Evolutionary conservation across 2,329 filamentous ascomycete species (phyloP).

Genomic region (Annulohypoxylon truncatum): DNA sequence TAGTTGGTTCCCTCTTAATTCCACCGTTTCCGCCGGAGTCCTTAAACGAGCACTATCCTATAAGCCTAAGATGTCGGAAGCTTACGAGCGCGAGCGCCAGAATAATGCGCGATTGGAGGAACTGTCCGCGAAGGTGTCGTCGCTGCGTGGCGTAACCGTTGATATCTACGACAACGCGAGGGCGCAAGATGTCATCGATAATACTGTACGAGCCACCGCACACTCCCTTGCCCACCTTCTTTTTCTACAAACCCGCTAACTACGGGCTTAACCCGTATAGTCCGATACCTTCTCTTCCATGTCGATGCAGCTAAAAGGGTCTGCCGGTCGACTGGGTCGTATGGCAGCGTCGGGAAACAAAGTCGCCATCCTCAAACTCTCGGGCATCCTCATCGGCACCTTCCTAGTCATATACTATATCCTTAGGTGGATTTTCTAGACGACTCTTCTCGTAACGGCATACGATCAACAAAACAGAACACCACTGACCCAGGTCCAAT

Average conservation of each 20-base stretch:
- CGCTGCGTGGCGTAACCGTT: slow-evolving; percentile 91
- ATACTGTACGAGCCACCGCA: slow-evolving; percentile 69
- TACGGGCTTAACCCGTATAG: slow-evolving; percentile 55
- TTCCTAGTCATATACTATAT: slow-evolving; percentile 83
- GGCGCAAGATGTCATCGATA: slow-evolving; percentile 87
- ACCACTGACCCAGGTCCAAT: background rate
- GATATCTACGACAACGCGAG: slow-evolving; percentile 98
- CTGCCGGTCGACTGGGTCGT: slow-evolving; percentile 81
- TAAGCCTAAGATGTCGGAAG: slow-evolving; percentile 71
- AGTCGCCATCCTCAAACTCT: slow-evolving; percentile 88
- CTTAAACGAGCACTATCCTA: background rate
- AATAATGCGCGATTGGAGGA: slow-evolving; percentile 96
- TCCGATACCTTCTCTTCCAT: slow-evolving; percentile 93
- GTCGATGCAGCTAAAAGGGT: slow-evolving; percentile 83
- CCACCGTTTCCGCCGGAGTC: background rate
- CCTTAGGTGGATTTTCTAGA: slow-evolving; percentile 70
- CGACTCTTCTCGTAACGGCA: background rate
- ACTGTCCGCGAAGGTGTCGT: slow-evolving; percentile 89
- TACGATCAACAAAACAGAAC: background rate
- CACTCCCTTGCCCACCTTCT: background rate
- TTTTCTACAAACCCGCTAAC: background rate
- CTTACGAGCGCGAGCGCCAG: slow-evolving; percentile 85
- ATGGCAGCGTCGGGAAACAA: slow-evolving; percentile 95
- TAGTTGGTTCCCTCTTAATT: background rate
- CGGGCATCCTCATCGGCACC: slow-evolving; percentile 79